These are phyloP conservation scores for Henckelia pumila DNA, from an alignment of 257 asterid genomes.

Conservation along the genomic window DNA sequence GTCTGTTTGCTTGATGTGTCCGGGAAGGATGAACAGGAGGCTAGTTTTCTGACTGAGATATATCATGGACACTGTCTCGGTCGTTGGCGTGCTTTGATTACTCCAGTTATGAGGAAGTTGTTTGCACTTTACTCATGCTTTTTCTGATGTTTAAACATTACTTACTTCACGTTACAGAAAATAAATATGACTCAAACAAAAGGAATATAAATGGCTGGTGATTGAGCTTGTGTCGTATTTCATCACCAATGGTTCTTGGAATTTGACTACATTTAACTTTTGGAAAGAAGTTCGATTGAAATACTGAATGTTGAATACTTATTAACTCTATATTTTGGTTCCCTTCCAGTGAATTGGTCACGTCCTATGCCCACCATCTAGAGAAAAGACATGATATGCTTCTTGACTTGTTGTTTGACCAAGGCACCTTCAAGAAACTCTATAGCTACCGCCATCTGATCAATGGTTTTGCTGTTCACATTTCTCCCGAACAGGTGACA, in stretches of 20 bases:
- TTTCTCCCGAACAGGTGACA: slow-evolving; percentile 87
- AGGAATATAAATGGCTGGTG: background rate
- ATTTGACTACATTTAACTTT: slow-evolving; percentile 1
- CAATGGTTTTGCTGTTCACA: slow-evolving; percentile 92
- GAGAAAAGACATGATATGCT: slow-evolving; percentile 92
- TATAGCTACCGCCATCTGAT: slow-evolving; percentile 93
- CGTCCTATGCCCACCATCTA: slow-evolving; percentile 73
- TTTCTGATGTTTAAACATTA: slow-evolving; percentile 1
- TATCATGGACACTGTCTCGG: background rate
- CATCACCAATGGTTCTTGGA: background rate
- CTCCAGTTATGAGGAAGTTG: slow-evolving; percentile 18
- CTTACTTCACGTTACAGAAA: background rate
- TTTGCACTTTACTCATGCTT: slow-evolving; percentile 3
- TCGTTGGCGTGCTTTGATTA: background rate
- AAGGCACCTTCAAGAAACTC: slow-evolving; percentile 76
- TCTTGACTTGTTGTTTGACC: slow-evolving; percentile 82
- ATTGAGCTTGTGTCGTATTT: background rate
- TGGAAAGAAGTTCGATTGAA: slow-evolving; percentile 4
- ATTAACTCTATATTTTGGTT: slow-evolving; percentile 24
- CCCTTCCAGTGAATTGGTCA: slow-evolving; percentile 61
- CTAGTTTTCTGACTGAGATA: background rate
- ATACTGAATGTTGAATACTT: slow-evolving; percentile 12
- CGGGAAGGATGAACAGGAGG: background rate
- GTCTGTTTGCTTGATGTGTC: background rate
- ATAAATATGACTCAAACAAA: background rate